phyloP scores from a whole-genome alignment of 2,329 filamentous ascomycete species.

The Dactylellina sp. region DNA sequence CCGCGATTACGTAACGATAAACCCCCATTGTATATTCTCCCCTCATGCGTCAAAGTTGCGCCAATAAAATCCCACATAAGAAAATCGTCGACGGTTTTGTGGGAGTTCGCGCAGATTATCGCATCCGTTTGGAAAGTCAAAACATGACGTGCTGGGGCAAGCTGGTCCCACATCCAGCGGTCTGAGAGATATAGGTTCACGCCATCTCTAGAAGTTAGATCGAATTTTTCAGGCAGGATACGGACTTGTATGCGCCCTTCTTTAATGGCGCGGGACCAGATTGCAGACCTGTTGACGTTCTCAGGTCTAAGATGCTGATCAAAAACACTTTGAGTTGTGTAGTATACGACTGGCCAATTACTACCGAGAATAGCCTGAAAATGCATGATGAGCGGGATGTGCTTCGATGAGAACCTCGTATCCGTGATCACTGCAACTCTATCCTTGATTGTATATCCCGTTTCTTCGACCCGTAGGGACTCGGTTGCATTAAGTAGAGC shows the following conservation, averaged over 20 bases:
- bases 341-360: conserved; percentile 66
- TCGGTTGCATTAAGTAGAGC: background rate
- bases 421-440: conserved; percentile 64
- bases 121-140: conserved; percentile 65
- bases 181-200: conserved; percentile 64
- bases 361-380: conserved; percentile 65
- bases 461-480: background rate
- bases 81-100: conserved; percentile 62
- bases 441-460: conserved; percentile 1
- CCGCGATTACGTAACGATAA: conserved; percentile 63
- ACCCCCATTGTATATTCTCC: conserved; percentile 63
- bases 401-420: conserved; percentile 62
- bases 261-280: conserved; percentile 63
- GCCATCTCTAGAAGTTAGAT: conserved; percentile 62
- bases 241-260: conserved; percentile 63
- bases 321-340: conserved; percentile 62
- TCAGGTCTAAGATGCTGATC: conserved; percentile 41
- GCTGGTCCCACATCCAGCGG: conserved; percentile 64
- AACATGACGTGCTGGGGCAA: conserved; percentile 62
- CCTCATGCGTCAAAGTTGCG: conserved; percentile 60
- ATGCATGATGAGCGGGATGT: conserved; percentile 64
- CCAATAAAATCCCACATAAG: conserved; percentile 64
- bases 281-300: conserved; percentile 60
- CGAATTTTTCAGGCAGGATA: conserved; percentile 62
- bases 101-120: conserved; percentile 62